Evolutionary conservation across 2,329 filamentous ascomycete genomes (phyloP).

Genomic region (Cytospora piceae): DNA sequence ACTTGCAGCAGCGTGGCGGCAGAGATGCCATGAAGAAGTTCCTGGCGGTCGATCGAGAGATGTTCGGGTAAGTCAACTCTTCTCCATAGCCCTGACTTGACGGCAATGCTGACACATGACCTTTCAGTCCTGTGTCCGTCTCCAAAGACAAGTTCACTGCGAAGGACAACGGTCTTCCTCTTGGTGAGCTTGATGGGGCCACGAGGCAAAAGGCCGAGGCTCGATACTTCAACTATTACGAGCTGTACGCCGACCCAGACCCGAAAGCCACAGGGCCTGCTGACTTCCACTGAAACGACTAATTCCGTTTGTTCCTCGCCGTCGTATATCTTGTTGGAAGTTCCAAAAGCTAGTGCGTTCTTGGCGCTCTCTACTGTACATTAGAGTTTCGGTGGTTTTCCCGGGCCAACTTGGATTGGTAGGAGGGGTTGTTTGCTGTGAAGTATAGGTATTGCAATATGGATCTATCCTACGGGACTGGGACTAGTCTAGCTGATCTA

Average conservation of each 20-base stretch:
- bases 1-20: conserved; percentile 79
- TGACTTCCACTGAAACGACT: conserved; percentile 50
- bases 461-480: background rate
- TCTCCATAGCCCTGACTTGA: too few species aligned
- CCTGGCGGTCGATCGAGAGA: conserved; percentile 78
- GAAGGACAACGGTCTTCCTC: conserved; percentile 52
- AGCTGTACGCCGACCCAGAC: conserved; percentile 53
- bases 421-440: conserved; percentile 8
- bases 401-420: conserved; percentile 23
- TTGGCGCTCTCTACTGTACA: conserved; percentile 29
- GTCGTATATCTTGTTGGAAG: background rate
- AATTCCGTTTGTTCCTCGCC: background rate
- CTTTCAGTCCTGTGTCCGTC: conserved; percentile 50
- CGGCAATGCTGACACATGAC: conserved; percentile 24
- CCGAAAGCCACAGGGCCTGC: conserved; percentile 53
- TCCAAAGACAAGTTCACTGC: conserved; percentile 43
- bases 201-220: conserved; percentile 56
- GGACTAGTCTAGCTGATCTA: background rate
- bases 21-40: conserved; percentile 87
- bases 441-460: conserved; percentile 20
- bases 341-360: conserved; percentile 22
- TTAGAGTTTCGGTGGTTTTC: conserved; percentile 15
- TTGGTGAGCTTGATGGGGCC: conserved; percentile 54
- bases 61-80: conserved; percentile 70
- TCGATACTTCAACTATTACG: conserved; percentile 56